These are phyloP conservation scores for Cercospora brassicicola DNA, from an alignment of 2,329 filamentous ascomycete genomes.

Conservation along the genomic window DNA sequence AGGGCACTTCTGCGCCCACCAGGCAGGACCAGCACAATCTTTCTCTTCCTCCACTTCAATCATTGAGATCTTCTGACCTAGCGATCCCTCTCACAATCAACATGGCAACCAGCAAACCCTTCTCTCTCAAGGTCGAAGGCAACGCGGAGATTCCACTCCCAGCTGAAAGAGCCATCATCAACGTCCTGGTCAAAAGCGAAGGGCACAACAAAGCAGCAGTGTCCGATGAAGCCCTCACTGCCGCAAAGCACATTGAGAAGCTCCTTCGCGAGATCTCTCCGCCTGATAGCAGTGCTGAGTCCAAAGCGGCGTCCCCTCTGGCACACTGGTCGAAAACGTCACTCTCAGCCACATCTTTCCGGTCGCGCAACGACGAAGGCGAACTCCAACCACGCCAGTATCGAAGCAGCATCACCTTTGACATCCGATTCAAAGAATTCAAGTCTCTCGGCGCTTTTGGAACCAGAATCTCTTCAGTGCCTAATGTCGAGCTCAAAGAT, in stretches of 20 bases:
- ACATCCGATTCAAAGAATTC: conserved; percentile 32
- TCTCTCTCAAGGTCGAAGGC: conserved; percentile 25
- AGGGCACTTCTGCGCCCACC: background rate
- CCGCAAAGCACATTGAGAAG: conserved; percentile 25
- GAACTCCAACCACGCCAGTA: conserved; percentile 10
- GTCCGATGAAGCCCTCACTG: conserved; percentile 26
- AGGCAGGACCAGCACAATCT: background rate
- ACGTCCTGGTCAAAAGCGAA: conserved; percentile 22
- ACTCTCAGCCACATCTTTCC: conserved; percentile 21
- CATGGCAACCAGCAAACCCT: conserved; percentile 13
- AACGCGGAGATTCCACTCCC: conserved; percentile 25
- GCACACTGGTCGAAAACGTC: conserved; percentile 30
- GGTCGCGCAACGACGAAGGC: conserved; percentile 10
- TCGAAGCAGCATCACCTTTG: conserved; percentile 22
- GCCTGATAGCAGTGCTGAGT: conserved; percentile 13
- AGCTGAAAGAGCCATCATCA: conserved; percentile 29
- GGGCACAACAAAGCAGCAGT: conserved; percentile 27
- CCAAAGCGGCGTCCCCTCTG: conserved; percentile 21
- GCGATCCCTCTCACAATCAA: background rate
- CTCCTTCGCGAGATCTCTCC: conserved; percentile 21
- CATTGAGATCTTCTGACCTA: background rate
- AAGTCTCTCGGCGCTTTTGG: conserved; percentile 27
- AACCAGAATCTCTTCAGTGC: conserved; percentile 21
- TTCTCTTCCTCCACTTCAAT: background rate
- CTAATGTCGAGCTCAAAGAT: conserved; percentile 22